phyloP scores from a whole-genome alignment of 2,329 filamentous ascomycete genomes.

The Hymenoscyphus infarciens region DNA sequence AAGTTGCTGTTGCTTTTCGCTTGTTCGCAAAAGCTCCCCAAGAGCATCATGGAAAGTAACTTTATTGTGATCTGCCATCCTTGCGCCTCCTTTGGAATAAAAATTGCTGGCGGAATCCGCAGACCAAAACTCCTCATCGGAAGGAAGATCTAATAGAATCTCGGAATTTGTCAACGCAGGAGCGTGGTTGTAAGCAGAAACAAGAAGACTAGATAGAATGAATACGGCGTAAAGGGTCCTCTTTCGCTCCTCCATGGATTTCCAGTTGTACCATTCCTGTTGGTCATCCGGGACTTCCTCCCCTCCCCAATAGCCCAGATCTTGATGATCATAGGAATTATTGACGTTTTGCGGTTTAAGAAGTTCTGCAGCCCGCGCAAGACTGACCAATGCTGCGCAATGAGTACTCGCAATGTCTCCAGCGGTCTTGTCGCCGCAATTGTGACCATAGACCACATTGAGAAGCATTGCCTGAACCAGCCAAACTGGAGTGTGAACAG shows the following conservation, averaged over 20 bases:
- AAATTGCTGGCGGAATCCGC: conserved; percentile 82
- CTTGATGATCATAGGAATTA: conserved; percentile 36
- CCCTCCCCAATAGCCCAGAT: conserved; percentile 16
- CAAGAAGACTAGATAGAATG: conserved; percentile 82
- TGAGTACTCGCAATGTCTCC: conserved; percentile 92
- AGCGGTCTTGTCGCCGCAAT: conserved; percentile 85
- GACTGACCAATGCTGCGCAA: conserved; percentile 83
- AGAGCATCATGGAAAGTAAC: conserved; percentile 80
- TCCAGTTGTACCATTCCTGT: conserved; percentile 86
- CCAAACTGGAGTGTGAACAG: conserved; percentile 81
- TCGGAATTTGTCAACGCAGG: conserved; percentile 93
- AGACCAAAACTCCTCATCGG: conserved; percentile 86
- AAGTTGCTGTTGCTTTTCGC: conserved; percentile 58
- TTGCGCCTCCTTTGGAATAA: conserved; percentile 69
- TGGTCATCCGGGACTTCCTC: conserved; percentile 52
- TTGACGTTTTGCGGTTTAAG: conserved; percentile 44
- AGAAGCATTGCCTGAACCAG: conserved; percentile 95
- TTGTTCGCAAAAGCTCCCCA: conserved; percentile 74
- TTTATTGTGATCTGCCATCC: conserved; percentile 64
- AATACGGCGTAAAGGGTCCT: conserved; percentile 90
- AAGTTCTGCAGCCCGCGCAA: conserved; percentile 85
- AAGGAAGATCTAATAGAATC: conserved; percentile 82
- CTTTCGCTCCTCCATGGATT: conserved; percentile 82
- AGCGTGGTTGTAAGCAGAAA: conserved; percentile 89
- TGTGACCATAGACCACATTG: conserved; percentile 93